These are phyloP conservation scores for Globisporangium abappressorium DNA, from an alignment of 352 stramenopile species.

Conservation along the genomic window DNA sequence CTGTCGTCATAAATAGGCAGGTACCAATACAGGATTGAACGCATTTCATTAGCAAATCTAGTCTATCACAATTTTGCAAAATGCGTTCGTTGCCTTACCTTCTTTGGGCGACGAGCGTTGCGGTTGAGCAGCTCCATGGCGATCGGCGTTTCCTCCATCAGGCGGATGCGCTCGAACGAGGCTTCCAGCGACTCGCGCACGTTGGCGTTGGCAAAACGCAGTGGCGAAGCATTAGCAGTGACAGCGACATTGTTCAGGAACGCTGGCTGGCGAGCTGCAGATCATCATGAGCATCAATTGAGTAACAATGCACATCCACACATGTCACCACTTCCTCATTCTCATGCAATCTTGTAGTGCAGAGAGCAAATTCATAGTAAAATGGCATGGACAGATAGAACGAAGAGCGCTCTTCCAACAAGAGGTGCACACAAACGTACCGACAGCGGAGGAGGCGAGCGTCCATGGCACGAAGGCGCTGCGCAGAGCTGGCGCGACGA, in stretches of 20 bases:
- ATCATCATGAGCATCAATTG: not conserved
- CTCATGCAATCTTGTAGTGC: slow-evolving; percentile 13
- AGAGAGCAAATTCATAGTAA: not conserved
- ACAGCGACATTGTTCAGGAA: slow-evolving; percentile 5
- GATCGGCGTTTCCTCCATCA: slow-evolving; percentile 47
- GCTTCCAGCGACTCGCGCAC: slow-evolving; percentile 18
- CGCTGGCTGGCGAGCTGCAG: slow-evolving; percentile 14
- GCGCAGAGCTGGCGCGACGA: slow-evolving; percentile 29
- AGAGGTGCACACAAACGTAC: not conserved
- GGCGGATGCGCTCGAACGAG: slow-evolving; percentile 41
- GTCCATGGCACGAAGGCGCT: slow-evolving; percentile 29
- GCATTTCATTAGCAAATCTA: not conserved
- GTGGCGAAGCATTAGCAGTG: slow-evolving; percentile 1
- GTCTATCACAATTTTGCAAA: not conserved
- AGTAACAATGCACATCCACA: not conserved
- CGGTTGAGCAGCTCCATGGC: slow-evolving; percentile 80
- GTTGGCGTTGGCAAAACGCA: slow-evolving; percentile 11
- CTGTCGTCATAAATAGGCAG: slow-evolving; percentile 20
- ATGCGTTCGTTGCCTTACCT: slow-evolving; percentile 33
- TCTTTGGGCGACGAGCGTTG: slow-evolving; percentile 81
- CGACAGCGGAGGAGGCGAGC: slow-evolving; percentile 25
- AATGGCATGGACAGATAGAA: not conserved
- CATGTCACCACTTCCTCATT: not conserved
- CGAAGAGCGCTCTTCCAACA: not conserved
- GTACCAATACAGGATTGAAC: slow-evolving; percentile 1